These are phyloP conservation scores for Fusarium denticulatum DNA, from an alignment of 2,329 filamentous ascomycete genomes.

Conservation along the genomic window DNA sequence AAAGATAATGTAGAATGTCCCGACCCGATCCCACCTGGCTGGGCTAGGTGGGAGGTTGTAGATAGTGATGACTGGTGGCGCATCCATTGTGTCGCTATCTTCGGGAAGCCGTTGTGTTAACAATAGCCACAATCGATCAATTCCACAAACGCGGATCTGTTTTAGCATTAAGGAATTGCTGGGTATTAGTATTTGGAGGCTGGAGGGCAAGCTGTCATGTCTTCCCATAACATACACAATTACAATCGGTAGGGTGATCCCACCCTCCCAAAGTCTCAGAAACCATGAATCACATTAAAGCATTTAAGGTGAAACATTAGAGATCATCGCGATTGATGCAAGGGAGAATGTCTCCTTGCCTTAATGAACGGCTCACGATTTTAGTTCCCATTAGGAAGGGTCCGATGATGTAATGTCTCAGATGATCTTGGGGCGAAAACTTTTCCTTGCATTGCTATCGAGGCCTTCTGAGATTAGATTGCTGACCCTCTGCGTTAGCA, in stretches of 20 bases:
- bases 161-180: not conserved
- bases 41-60: not conserved
- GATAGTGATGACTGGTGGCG: not conserved
- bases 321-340: not conserved
- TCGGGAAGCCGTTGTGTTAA: accelerated
- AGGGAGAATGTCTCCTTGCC: not conserved
- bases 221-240: not conserved
- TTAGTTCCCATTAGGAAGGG: not conserved
- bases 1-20: not conserved
- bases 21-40: not conserved
- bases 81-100: not conserved
- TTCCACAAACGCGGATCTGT: accelerated
- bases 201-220: not conserved
- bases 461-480: not conserved
- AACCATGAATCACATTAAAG: not conserved
- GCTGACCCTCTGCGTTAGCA: not conserved
- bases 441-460: not conserved
- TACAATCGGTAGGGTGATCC: not conserved
- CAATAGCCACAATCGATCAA: not conserved
- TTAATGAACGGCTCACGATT: not conserved
- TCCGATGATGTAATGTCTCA: not conserved
- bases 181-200: not conserved
- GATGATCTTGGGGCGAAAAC: not conserved
- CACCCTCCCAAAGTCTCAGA: not conserved
- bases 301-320: not conserved